Evolutionary conservation across 1,284 basidiomycete genomes (phyloP).

Genomic region (Austroboletus rostrupii): DNA sequence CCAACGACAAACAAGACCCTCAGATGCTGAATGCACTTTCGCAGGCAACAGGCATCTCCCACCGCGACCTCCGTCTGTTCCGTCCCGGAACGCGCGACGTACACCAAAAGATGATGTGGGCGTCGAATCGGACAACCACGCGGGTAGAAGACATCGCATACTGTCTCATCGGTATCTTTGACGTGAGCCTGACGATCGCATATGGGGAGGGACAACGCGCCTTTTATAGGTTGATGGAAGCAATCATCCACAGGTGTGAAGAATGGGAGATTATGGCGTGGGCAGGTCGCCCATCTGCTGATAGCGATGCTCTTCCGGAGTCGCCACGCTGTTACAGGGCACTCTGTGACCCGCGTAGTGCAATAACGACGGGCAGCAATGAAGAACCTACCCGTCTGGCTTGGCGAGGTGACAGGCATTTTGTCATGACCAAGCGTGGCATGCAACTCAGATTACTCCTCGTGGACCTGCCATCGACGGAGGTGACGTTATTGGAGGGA

Average conservation of each 20-base stretch:
- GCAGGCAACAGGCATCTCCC: constrained; percentile 26
- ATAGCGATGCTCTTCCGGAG: constrained; percentile 29
- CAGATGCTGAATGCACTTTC: constrained; percentile 26
- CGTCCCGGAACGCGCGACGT: constrained; percentile 26
- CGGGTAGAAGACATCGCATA: constrained; percentile 31
- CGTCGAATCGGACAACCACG: constrained; percentile 31
- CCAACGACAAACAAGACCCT: constrained; percentile 26
- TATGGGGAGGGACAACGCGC: constrained; percentile 32
- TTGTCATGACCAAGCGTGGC: constrained; percentile 32
- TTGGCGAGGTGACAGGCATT: constrained; percentile 28
- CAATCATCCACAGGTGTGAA: constrained; percentile 24
- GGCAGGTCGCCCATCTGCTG: constrained; percentile 24
- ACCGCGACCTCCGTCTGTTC: constrained; percentile 22
- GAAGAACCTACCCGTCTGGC: not conserved
- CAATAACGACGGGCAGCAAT: not conserved
- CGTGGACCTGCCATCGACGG: constrained; percentile 20
- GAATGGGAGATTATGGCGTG: constrained; percentile 34
- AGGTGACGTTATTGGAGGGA: constrained; percentile 19
- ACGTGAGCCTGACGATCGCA: constrained; percentile 30
- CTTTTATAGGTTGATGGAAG: constrained; percentile 29
- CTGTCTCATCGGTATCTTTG: constrained; percentile 30
- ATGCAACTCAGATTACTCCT: constrained; percentile 27
- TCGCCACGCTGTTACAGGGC: constrained; percentile 27
- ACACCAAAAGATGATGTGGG: constrained; percentile 33
- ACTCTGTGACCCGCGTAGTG: constrained; percentile 6